A percentile compares a stretch with the other conserved stretches of the same genome.
Evolutionary conservation across 306 rosid species (phyloP).

Genomic region (Arachis hypogaea): DNA sequence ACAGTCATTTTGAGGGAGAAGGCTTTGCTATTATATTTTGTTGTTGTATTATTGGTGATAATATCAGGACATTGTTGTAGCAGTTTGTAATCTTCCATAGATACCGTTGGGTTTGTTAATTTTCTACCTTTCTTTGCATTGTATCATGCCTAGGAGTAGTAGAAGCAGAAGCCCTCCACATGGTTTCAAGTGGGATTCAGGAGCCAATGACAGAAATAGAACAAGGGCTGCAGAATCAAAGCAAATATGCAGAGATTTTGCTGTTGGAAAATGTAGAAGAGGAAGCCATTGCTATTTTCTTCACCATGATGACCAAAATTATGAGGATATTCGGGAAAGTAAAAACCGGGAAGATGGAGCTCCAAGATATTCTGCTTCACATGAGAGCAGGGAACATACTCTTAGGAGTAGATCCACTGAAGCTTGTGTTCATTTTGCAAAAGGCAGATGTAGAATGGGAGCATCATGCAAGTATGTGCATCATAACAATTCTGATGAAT

Average conservation of each 20-base stretch:
- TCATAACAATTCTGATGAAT: conserved; percentile 68
- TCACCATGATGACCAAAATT: conserved; percentile 66
- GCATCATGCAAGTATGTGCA: conserved; percentile 80
- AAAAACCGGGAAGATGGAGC: conserved; percentile 71
- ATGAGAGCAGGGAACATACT: conserved; percentile 62
- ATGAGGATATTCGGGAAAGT: conserved; percentile 77
- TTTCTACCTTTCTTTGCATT: conserved; percentile 36
- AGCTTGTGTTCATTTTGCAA: conserved; percentile 64
- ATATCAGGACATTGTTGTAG: conserved; percentile 11
- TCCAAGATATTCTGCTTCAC: conserved; percentile 58
- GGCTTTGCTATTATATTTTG: too few species aligned
- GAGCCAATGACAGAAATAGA: conserved; percentile 67
- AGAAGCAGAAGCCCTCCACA: conserved; percentile 56
- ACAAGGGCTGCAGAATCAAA: conserved; percentile 60
- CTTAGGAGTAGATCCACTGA: conserved; percentile 60
- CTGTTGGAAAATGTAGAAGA: conserved; percentile 87
- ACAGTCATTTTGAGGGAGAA: too few species aligned
- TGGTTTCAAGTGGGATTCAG: conserved; percentile 70
- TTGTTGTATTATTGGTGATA: conserved; percentile 1
- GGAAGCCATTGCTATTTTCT: conserved; percentile 76
- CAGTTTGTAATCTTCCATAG: conserved; percentile 32
- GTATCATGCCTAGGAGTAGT: conserved; percentile 45
- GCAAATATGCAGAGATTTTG: conserved; percentile 80
- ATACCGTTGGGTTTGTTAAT: conserved; percentile 36
- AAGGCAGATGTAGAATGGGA: conserved; percentile 86